Conservation (phyloP, 208 protist species). For the Herpetomonas muscarum region DNA sequence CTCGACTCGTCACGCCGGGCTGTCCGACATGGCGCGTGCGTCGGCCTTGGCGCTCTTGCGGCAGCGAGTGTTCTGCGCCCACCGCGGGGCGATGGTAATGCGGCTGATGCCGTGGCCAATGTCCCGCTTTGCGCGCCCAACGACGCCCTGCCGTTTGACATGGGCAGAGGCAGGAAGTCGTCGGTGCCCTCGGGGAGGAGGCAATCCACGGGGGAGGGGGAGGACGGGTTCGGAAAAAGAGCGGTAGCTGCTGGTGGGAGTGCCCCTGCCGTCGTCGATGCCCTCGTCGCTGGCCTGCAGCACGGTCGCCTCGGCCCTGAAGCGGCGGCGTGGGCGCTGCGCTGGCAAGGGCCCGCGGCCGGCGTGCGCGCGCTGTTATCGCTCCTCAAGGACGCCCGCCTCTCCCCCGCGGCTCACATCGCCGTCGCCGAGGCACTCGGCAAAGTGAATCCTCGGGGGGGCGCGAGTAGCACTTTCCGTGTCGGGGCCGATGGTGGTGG, state of each 20-base stretch:
- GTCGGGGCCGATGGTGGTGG: slow-evolving; percentile 6
- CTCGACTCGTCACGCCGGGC: slow-evolving; percentile 28
- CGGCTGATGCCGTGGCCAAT: too few species aligned
- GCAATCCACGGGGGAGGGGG: too few species aligned
- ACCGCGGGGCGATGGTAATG: not conserved
- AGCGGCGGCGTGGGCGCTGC: slow-evolving; percentile 49
- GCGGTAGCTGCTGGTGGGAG: too few species aligned
- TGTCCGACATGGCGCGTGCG: slow-evolving; percentile 53
- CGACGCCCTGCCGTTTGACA: too few species aligned
- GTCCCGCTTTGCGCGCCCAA: too few species aligned
- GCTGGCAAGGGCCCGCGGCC: slow-evolving; percentile 31
- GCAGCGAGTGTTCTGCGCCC: not conserved
- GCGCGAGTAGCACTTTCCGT: slow-evolving; percentile 2
- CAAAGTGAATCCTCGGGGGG: slow-evolving; percentile 21
- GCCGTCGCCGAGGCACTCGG: slow-evolving; percentile 34
- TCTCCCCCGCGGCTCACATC: slow-evolving; percentile 22
- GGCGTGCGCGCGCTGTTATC: slow-evolving; percentile 37
- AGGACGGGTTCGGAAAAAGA: too few species aligned
- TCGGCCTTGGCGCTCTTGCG: slow-evolving; percentile 48
- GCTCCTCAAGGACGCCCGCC: slow-evolving; percentile 10
- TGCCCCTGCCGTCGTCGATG: not conserved
- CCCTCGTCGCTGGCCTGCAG: slow-evolving; percentile 8
- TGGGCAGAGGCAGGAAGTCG: too few species aligned
- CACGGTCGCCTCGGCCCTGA: slow-evolving; percentile 22
- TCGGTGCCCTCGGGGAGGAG: too few species aligned